Base-by-base conservation (phyloP, 306 rosid species). In the Chamaecrista fasciculata region DNA sequence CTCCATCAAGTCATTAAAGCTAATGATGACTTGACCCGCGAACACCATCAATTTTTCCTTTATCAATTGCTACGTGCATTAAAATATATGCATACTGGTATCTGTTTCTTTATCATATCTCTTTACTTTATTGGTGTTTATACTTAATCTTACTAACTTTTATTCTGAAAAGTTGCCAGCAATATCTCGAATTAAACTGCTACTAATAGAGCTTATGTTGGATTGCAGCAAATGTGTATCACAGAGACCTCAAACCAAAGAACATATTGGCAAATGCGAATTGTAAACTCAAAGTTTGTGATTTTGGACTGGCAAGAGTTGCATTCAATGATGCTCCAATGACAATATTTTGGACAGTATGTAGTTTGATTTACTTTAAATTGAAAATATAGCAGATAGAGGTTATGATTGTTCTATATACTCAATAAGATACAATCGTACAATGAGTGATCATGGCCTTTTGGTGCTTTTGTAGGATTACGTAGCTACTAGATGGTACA, bases 1-100 rank as follows among this genome's bases (percentile, higher is more conserved):
- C 95, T 92, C 71, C 97, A 92, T 71, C 95, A 92, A 78, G 97
- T 92, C 31, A 92, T 92, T 75, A 92, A 89, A 79, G 96, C 89
- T 34, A 92, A 92, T 76, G 92, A 92, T 78, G 96, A 92, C 70
- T 82, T 92, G 79, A 92, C 95, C 6, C 81, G 80, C 0, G 92
- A 87, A 62, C 97, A 92, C 53, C 89, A 87, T 75, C 97, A 87
- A 36, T 92, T 87, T 77, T 92, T 92, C 33, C 96, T 92, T 62
- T 89, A 89, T 82, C 97, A 92, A 75, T 77, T 92, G 87, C 80
- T 89, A 19, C 96, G 97, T 48, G 97, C 96, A 8, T 76, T 89
- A 79, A 92, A 92, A 81, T 92, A 76, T 75, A 87, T 89, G 89
- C 96, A 89, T 72, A 69, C 97, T 14, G 95, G 97, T 92, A 61